Evolutionary conservation across 192 early-diverging fungal genomes (phyloP).

Genomic region (Obelidium mucronatum): DNA sequence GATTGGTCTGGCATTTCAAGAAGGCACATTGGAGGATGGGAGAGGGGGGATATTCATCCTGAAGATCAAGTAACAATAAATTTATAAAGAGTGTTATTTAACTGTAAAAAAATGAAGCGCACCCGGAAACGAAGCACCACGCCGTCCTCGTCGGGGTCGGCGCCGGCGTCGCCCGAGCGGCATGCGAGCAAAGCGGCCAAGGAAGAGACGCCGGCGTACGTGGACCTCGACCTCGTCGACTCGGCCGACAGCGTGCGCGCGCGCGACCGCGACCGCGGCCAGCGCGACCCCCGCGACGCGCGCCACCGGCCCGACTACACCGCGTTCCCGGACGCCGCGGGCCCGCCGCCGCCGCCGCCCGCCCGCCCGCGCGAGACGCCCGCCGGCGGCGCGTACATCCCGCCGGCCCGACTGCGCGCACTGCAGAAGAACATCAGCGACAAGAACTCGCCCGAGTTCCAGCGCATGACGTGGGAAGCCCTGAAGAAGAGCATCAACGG

Average conservation of each 20-base stretch:
- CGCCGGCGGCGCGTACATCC: conserved; percentile 24
- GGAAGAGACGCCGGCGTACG: background rate
- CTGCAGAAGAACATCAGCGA: conserved; percentile 75
- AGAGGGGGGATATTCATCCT: conserved; percentile 53
- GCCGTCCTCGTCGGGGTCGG: background rate
- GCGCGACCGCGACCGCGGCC: background rate
- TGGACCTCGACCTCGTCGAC: background rate
- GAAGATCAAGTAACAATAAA: background rate
- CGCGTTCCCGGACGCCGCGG: background rate
- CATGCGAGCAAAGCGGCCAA: no score
- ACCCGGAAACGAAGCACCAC: background rate
- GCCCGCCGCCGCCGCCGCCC: background rate
- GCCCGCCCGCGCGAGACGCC: background rate
- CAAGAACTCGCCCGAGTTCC: conserved; percentile 72
- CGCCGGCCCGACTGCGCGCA: conserved; percentile 60
- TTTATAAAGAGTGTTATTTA: background rate
- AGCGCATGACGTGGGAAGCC: conserved; percentile 93
- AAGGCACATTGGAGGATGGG: conserved; percentile 53
- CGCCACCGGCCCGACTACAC: background rate
- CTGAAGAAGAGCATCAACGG: conserved; percentile 96
- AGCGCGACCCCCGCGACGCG: background rate
- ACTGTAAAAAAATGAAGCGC: background rate
- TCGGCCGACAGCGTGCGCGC: background rate
- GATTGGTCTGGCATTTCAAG: conserved; percentile 34
- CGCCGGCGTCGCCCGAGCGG: background rate